Evolutionary conservation across 1,284 basidiomycete species (phyloP), one percentile per base, ranked within the genome.

Genomic region (Ceratobasidium sp.): DNA sequence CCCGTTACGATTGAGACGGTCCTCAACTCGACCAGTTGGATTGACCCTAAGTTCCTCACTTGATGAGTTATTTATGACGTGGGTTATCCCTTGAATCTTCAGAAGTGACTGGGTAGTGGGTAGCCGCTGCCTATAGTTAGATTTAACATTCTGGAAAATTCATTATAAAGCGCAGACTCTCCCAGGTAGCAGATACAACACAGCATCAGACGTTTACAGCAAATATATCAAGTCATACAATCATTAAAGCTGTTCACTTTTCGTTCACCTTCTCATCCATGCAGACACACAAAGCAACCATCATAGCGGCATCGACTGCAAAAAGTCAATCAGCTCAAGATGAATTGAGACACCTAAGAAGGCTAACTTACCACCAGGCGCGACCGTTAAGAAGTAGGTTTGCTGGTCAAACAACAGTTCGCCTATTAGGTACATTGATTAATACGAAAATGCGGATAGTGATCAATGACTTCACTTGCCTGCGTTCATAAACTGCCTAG

Each of bases 11-110:
- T 79, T 46, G 67, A 67, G 18, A 81, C 80, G 5, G 80, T 80
- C 23, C 48, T 81, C n/a, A 76, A 78, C 27, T 80, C 80, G 46
- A 80, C 80, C 14, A 79, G 76, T 62, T 81, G 80, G 80, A 79
- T 81, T 30, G 79, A 81, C 38, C 62, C 80, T 8, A 55, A 71
- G 33, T 81, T 78, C 60, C 70, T 81, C n/a, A 65, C 73, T 33
- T 75, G 20, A 55, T 55, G n/a, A 5, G 20, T 14, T 4, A 20
- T 20, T 20, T 54, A 10, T 55, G n/a, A 5, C 54, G 27, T 55
- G 27, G 5, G 6, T 20, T 55, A 55, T 55, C 23, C 5, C n/a
- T 23, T 23, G 10, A 23, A 30, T 55, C 14, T 23, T 30, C 20
- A 55, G 27, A 50, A 30, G 33, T 35, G 20, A 54, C 35, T 20